Percentiles rank a stretch among this genome's conserved stretches.
These are phyloP conservation scores for Volutella citrinella DNA, from an alignment of 2,329 filamentous ascomycete species.

Conservation along the genomic window DNA sequence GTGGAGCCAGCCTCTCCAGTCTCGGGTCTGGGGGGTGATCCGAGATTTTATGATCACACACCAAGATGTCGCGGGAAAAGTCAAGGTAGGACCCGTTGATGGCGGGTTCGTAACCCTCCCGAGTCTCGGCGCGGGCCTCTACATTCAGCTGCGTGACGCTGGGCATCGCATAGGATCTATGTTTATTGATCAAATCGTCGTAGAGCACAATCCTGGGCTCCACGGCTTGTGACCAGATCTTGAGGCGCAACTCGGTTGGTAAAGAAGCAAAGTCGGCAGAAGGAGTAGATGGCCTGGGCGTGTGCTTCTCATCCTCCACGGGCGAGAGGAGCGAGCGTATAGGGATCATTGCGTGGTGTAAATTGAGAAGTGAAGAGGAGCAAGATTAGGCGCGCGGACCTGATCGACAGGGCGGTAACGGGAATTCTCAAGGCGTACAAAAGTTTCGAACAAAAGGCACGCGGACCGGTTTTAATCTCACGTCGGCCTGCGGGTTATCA, in stretches of 20 bases:
- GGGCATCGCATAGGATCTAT: slow-evolving; percentile 31
- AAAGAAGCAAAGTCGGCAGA: slow-evolving; percentile 26
- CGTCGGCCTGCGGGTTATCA: slow-evolving; percentile 17
- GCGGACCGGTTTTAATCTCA: slow-evolving; percentile 24
- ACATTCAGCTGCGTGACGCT: slow-evolving; percentile 34
- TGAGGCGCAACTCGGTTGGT: slow-evolving; percentile 35
- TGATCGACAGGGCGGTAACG: no score
- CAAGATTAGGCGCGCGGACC: no score
- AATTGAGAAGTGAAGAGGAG: no score
- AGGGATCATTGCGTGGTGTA: no score
- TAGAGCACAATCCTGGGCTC: slow-evolving; percentile 36
- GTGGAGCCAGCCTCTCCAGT: slow-evolving; percentile 32
- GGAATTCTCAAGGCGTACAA: no score
- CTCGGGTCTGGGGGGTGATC: slow-evolving; percentile 30
- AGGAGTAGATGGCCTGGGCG: slow-evolving; percentile 7
- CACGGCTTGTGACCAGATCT: slow-evolving; percentile 35
- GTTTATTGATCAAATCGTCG: slow-evolving; percentile 30
- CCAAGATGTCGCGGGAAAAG: slow-evolving; percentile 35
- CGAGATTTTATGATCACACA: slow-evolving; percentile 36
- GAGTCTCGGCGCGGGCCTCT: slow-evolving; percentile 33
- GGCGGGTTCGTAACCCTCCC: slow-evolving; percentile 33
- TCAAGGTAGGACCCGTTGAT: slow-evolving; percentile 35
- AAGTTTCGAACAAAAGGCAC: no score
- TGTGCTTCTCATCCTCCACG: no score
- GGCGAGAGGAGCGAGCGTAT: slow-evolving; percentile 6